phyloP scores from a whole-genome alignment of 371 early-diverging fungal species.

The Mucor lusitanicus region DNA sequence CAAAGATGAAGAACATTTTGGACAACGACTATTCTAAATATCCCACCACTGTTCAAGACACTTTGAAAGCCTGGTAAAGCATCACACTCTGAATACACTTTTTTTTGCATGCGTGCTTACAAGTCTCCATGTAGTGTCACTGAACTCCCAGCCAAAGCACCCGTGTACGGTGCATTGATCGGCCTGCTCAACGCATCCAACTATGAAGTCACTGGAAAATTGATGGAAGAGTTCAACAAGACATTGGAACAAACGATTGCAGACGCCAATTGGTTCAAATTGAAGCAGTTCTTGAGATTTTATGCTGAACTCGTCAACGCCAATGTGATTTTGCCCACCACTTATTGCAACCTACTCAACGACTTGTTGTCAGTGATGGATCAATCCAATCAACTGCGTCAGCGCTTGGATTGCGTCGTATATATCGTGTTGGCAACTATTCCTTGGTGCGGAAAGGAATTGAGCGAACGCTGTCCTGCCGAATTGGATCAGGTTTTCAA shows the following conservation, averaged over 20 bases:
- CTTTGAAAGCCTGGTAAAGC: conserved; percentile 64
- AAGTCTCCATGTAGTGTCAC: conserved; percentile 51
- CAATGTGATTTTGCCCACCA: conserved; percentile 70
- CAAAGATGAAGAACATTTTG: conserved; percentile 71
- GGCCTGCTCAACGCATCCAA: conserved; percentile 72
- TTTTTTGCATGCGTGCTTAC: neutral
- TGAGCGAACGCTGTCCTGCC: conserved; percentile 56
- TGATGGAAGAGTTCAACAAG: conserved; percentile 36
- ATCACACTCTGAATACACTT: neutral
- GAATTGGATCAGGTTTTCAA: conserved; percentile 63
- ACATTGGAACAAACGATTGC: conserved; percentile 55
- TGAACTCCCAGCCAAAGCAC: conserved; percentile 81
- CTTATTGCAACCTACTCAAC: conserved; percentile 64
- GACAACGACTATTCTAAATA: conserved; percentile 70
- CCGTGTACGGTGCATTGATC: conserved; percentile 76
- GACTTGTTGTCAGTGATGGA: conserved; percentile 60
- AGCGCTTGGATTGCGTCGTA: conserved; percentile 76
- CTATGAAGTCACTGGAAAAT: conserved; percentile 33
- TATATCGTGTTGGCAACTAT: conserved; percentile 72
- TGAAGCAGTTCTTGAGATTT: conserved; percentile 79
- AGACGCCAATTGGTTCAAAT: conserved; percentile 66
- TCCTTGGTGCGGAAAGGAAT: conserved; percentile 70
- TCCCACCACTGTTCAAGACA: conserved; percentile 63
- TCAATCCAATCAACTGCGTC: conserved; percentile 54
- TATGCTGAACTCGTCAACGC: conserved; percentile 82